Evolutionary conservation across 2,329 filamentous ascomycete genomes (phyloP).

Genomic region (Monosporascus sp.): DNA sequence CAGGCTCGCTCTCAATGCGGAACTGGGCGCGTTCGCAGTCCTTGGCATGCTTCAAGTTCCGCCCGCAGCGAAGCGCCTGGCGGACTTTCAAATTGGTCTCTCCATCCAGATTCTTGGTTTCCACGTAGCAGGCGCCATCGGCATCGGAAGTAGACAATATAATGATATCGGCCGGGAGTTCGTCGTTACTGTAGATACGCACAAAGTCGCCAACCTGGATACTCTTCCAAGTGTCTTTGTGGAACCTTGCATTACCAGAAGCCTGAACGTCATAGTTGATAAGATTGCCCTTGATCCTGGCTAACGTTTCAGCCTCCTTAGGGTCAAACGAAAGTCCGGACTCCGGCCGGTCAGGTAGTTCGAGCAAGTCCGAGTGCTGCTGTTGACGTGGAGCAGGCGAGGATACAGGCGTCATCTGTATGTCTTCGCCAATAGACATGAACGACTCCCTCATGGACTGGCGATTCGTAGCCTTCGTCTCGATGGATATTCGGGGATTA

Average conservation of each 20-base stretch:
- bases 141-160: constrained; percentile 89
- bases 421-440: constrained; percentile 59
- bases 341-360: constrained; percentile 22
- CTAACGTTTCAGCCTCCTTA: constrained; percentile 33
- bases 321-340: constrained; percentile 30
- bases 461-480: constrained; percentile 52
- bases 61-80: constrained; percentile 80
- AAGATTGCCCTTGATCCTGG: constrained; percentile 50
- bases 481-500: constrained; percentile 60
- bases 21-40: constrained; percentile 92
- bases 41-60: constrained; percentile 75
- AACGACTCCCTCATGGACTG: constrained; percentile 48
- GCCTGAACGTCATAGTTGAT: constrained; percentile 65
- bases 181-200: constrained; percentile 92
- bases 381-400: constrained; percentile 60
- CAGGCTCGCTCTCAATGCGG: constrained; percentile 79
- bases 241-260: constrained; percentile 74
- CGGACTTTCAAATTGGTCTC: constrained; percentile 97
- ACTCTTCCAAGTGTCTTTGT: constrained; percentile 92
- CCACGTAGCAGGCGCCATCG: constrained; percentile 93
- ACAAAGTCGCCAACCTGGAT: constrained; percentile 94
- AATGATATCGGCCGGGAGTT: constrained; percentile 88
- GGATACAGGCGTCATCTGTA: constrained; percentile 93
- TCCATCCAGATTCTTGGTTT: constrained; percentile 96
- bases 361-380: constrained; percentile 19